Conservation (phyloP, 1,284 basidiomycete genomes). For the Laetiporus sulphureus region DNA sequence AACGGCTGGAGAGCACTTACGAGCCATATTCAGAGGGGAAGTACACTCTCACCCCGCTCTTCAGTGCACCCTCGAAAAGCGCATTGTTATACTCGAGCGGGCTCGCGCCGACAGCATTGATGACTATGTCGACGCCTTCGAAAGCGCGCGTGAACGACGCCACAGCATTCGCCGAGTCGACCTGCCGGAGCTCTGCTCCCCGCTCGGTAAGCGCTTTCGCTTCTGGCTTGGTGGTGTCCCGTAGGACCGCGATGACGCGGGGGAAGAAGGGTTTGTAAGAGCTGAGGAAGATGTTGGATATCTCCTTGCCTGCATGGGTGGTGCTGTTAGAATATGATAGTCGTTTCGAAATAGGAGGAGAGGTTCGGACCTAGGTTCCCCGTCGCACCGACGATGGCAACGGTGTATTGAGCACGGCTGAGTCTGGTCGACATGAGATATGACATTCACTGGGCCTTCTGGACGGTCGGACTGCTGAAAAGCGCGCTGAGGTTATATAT, state of each 20-base stretch:
- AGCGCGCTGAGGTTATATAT: too few relatives aligned
- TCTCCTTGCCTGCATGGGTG: conserved; percentile 9
- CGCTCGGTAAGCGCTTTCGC: conserved; percentile 16
- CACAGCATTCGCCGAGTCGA: conserved; percentile 8
- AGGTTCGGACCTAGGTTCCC: conserved; percentile 19
- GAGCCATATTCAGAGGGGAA: conserved; percentile 26
- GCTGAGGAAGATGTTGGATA: conserved; percentile 16
- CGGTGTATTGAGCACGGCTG: conserved; percentile 14
- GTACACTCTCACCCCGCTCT: conserved; percentile 21
- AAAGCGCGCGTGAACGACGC: conserved; percentile 16
- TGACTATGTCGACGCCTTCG: conserved; percentile 20
- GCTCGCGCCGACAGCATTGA: conserved; percentile 13
- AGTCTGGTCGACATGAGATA: conserved; percentile 13
- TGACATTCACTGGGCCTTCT: conserved; percentile 13
- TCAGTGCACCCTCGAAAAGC: conserved; percentile 18
- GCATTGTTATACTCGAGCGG: conserved; percentile 13
- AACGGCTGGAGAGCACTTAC: conserved; percentile 10
- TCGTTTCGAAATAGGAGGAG: too few relatives aligned
- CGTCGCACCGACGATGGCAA: conserved; percentile 23
- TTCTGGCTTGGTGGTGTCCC: conserved; percentile 16
- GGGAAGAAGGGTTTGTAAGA: conserved; percentile 19
- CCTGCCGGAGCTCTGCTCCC: conserved; percentile 18
- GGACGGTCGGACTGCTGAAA: neutral
- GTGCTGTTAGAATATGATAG: neutral
- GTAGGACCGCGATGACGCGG: conserved; percentile 18